These are phyloP conservation scores for Obba rivulosa DNA, from an alignment of 768 basidiomycete genomes.

Conservation along the genomic window DNA sequence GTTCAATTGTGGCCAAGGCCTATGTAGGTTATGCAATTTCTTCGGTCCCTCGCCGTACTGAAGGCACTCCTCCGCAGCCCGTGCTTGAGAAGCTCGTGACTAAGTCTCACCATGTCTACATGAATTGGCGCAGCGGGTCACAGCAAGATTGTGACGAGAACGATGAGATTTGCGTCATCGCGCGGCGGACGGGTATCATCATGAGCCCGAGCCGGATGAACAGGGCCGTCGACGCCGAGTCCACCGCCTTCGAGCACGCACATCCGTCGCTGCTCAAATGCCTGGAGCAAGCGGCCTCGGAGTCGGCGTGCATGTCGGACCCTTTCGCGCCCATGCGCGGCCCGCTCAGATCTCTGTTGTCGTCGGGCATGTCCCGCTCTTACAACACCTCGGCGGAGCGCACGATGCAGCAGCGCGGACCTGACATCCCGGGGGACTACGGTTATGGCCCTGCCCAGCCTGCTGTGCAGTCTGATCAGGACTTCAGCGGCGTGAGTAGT, in stretches of 20 bases:
- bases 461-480: conserved; percentile 1
- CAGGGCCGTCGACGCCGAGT: conserved; percentile 2
- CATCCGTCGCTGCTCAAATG: conserved; percentile 17
- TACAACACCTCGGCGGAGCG: conserved; percentile 8
- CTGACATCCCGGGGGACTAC: not conserved
- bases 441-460: not conserved
- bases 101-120: conserved; percentile 42
- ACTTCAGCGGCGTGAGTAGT: conserved; percentile 9
- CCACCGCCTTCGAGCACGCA: conserved; percentile 18
- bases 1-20: conserved; percentile 56
- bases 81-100: conserved; percentile 51
- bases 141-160: conserved; percentile 10
- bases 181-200: conserved; percentile 14
- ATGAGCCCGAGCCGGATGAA: not conserved
- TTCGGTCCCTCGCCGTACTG: too few species aligned
- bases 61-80: conserved; percentile 36
- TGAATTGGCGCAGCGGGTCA: conserved; percentile 30
- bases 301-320: conserved; percentile 3
- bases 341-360: not conserved
- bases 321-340: not conserved
- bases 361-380: conserved; percentile 1
- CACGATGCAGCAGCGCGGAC: not conserved
- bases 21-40: conserved; percentile 36
- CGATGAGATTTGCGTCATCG: conserved; percentile 21
- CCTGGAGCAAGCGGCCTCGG: conserved; percentile 16